Evolutionary conservation across 2,329 filamentous ascomycete genomes (phyloP), one percentile per base, ranked within the genome.

Genomic region (Biscogniauxia marginata): DNA sequence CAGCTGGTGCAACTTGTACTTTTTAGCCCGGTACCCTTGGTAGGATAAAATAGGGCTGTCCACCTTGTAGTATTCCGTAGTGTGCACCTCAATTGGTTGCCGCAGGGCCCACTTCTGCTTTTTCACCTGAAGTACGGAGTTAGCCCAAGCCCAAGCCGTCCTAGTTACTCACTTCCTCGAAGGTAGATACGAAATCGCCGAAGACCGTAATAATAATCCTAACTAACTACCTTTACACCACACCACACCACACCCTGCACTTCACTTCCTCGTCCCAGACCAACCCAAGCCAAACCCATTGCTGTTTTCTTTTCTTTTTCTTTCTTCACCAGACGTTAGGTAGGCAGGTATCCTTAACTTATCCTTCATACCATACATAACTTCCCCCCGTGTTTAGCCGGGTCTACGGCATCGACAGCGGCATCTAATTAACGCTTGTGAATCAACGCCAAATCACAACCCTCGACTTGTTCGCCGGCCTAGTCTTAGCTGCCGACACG

Each of bases 381-480:
- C n/a, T n/a, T n/a, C n/a, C 30, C 30, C 30, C 30, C 13, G 13
- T 39, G n/a, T 16, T 39, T 39, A 16, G 30, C 30, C 9, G 30
- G 13, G 30, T 39, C 30, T 39, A 39, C 30, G 30, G 11, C n/a
- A 39, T 39, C 30, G 30, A 39, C 30, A 16, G n/a, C 30, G 30
- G 30, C 13, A 39, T 39, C 30, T 39, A 39, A 39, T 39, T 39
- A 39, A 39, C 30, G 30, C 30, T 39, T 39, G 16, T 16, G 6
- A 21, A 20, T 18, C 44, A 22, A 24, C 50, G 54, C 39, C 46
- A 20, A 47, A 20, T 46, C 34, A 46, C 30, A 39, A n/a, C 13
- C 54, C 24, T 58, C 56, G 21, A 53, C 45, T 49, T 25, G 59
- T 60, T 52, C 46, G n/a, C 24, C 46, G 22, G 8, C 21, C 22